Evolutionary conservation across 139 green algal genomes (phyloP).

Genomic region (Chlamydomonas schloesseri): DNA sequence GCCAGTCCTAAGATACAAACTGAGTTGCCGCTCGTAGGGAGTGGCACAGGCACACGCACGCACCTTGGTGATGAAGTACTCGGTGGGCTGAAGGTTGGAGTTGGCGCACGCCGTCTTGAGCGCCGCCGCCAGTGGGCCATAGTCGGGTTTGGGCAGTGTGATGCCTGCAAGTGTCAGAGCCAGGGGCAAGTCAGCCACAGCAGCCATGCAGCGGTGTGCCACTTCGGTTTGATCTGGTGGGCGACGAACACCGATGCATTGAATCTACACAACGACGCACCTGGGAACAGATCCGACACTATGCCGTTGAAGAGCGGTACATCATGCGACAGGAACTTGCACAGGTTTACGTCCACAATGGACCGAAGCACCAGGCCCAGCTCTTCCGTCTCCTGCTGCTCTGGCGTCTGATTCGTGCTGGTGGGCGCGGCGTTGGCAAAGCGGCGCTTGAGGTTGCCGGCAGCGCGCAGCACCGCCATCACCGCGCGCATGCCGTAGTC

Average conservation of each 20-base stretch:
- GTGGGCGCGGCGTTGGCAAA: conserved; percentile 24
- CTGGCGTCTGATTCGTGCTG: background rate
- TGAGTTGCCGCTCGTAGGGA: too few species aligned
- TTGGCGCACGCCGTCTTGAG: conserved; percentile 56
- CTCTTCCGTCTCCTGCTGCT: conserved; percentile 48
- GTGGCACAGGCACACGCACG: background rate
- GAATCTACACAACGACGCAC: too few species aligned
- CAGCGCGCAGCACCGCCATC: conserved; percentile 70
- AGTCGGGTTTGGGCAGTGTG: conserved; percentile 51
- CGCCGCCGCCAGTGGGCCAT: conserved; percentile 54
- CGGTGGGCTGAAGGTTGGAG: conserved; percentile 70
- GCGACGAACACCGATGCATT: too few species aligned
- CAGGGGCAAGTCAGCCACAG: too few species aligned
- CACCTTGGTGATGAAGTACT: conserved; percentile 73
- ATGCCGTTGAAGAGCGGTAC: conserved; percentile 77
- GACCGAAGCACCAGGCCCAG: conserved; percentile 68
- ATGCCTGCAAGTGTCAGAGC: background rate
- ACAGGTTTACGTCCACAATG: conserved; percentile 75
- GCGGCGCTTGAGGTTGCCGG: conserved; percentile 82
- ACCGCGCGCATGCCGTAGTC: conserved; percentile 82
- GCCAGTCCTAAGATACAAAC: too few species aligned
- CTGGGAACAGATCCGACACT: conserved; percentile 78
- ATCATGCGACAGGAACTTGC: conserved; percentile 82
- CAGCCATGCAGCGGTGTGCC: too few species aligned
- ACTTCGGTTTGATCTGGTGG: too few species aligned